Base-by-base conservation (phyloP, 495 filamentous ascomycete species). In the Penicillium waksmanii region DNA sequence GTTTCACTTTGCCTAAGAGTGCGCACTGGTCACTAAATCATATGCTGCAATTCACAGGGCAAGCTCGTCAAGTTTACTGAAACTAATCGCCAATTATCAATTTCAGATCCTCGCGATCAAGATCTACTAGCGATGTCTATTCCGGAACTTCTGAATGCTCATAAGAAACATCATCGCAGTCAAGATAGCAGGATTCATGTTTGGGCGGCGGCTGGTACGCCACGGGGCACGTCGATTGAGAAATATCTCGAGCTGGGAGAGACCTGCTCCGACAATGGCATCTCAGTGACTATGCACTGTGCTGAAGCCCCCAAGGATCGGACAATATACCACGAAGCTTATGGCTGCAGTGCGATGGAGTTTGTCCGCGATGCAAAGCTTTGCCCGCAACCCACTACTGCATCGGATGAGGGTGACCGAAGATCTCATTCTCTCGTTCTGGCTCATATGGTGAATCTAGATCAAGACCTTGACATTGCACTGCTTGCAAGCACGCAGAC, bases 171-270 rank as follows among this genome's bases (percentile, higher is more conserved):
- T 57, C 53, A 76, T 61, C 60, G 67, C 56, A 55, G 66, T 56
- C 52, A 72, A 62, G 60, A 75, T 34, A 72, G 67, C 42, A 55
- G 74, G 15, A 68, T 79, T 23, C 67, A 73, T 11, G 73, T 80
- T 13, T 80, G 77, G 77, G 76, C 75, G 40, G 77, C 73, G 7
- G 74, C 77, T 2, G 71, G 73, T 1, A 80, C 77, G 15, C 77
- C 77, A 7, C 69, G 77, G 2, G 77, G 76, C 4, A 63, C 64
- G 19, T 60, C 66, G 2, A 65, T 61, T 18, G 61, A 52, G 2
- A 56, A 58, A 2, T 73, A 66, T 21, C 60, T 42, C 1, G 66
- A 64, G 17, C 38, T 71, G 8, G 68, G 70, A 8, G 61, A 69
- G 15, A 54, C 58, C 5, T 71, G 81, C 21, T 75, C 78, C 3